These are phyloP conservation scores for Scenedesmus sp. DNA, from an alignment of 163 green algal genomes.

Conservation along the genomic window DNA sequence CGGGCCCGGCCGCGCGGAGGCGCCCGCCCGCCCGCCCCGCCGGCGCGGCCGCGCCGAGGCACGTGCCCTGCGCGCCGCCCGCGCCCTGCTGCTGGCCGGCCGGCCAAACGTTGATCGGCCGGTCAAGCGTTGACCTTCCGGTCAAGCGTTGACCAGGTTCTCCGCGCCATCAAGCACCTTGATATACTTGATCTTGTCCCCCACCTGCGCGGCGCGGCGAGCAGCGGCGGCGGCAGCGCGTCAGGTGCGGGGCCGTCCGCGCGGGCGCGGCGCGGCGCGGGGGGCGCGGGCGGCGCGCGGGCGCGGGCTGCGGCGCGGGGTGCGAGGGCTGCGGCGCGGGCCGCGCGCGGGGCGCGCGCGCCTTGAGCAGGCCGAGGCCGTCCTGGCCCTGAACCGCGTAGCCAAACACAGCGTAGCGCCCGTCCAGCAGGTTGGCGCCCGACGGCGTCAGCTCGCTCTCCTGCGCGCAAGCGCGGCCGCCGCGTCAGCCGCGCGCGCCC, in stretches of 20 bases:
- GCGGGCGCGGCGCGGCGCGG: no score
- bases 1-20: neutral
- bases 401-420: slow-evolving; percentile 96
- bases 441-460: slow-evolving; percentile 98
- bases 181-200: slow-evolving; percentile 95
- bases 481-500: no score
- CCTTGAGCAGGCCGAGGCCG: slow-evolving; percentile 82
- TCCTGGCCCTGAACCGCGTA: slow-evolving; percentile 92
- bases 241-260: no score
- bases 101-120: no score
- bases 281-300: no score
- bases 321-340: neutral
- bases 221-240: neutral
- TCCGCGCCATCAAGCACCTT: slow-evolving; percentile 85
- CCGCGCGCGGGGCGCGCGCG: neutral
- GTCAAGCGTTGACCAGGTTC: slow-evolving; percentile 73
- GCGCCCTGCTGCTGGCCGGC: no score
- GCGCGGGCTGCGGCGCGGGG: neutral
- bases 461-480: slow-evolving; percentile 73
- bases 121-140: no score
- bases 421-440: slow-evolving; percentile 96
- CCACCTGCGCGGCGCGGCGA: slow-evolving; percentile 71
- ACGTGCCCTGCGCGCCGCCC: no score
- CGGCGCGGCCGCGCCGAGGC: no score
- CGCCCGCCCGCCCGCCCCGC: neutral